A percentile compares a stretch with the other conserved stretches of the same genome.
These are phyloP conservation scores for Cordyceps tenuipes DNA, from an alignment of 2,329 filamentous ascomycete species.

Conservation along the genomic window DNA sequence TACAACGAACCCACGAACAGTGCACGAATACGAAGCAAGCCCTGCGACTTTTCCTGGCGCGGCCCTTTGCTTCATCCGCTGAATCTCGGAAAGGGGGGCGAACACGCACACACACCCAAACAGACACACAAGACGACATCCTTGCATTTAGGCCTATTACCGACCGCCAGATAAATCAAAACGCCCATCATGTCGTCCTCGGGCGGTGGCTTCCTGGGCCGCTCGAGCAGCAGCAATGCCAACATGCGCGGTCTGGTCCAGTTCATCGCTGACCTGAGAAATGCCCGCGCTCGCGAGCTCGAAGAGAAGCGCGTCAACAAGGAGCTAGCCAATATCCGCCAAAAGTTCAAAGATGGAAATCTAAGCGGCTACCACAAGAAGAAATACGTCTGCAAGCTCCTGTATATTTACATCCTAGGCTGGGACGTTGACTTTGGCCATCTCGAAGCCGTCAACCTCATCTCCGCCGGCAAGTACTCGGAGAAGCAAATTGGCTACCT, in stretches of 20 bases:
- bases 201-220: conserved; percentile 55
- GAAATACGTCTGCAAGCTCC: conserved; percentile 99
- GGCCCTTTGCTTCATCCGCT: neutral
- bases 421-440: conserved; percentile 99
- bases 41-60: neutral
- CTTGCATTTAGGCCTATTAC: neutral
- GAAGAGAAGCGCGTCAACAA: conserved; percentile 99
- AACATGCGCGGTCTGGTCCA: conserved; percentile 84
- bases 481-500: conserved; percentile 99
- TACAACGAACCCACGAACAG: neutral
- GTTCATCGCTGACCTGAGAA: conserved; percentile 94
- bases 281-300: conserved; percentile 86
- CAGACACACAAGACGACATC: neutral
- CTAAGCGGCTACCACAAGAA: conserved; percentile 98
- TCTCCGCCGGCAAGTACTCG: conserved; percentile 93
- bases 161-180: neutral
- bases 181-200: conserved; percentile 43
- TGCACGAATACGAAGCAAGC: neutral
- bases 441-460: conserved; percentile 94
- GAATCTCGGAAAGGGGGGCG: conserved; percentile 2
- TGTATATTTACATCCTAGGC: conserved; percentile 98
- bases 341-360: conserved; percentile 95
- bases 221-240: conserved; percentile 55
- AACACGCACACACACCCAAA: neutral
- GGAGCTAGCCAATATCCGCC: conserved; percentile 93